phyloP scores from a whole-genome alignment of 805 yeast species.

The Saccharomycopsis sp. region DNA sequence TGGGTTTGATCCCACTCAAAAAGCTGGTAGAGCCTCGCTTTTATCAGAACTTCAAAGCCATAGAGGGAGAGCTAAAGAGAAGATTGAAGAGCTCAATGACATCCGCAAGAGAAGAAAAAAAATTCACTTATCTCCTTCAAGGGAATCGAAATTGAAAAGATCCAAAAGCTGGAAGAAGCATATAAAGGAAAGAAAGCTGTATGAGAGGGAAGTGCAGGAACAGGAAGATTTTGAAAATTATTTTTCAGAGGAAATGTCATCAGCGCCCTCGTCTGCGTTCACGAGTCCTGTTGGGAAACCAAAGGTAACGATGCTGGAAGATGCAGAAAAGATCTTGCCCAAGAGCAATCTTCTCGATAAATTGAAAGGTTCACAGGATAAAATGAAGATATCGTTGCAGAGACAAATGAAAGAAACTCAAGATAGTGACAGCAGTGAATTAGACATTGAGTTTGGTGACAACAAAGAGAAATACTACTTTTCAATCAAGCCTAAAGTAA shows the following conservation, averaged over 20 bases:
- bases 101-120: conserved; percentile 29
- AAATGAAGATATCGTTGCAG: not conserved
- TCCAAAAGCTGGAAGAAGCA: conserved; percentile 23
- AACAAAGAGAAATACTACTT: conserved; percentile 9
- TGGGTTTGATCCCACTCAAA: conserved; percentile 43
- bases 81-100: conserved; percentile 24
- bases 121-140: conserved; percentile 28
- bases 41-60: conserved; percentile 14
- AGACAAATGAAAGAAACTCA: not conserved
- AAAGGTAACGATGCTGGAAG: not conserved
- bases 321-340: not conserved
- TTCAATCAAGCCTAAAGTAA: too few relatives aligned
- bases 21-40: conserved; percentile 20
- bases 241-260: conserved; percentile 4
- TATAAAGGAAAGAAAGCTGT: conserved; percentile 25
- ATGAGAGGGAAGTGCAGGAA: conserved; percentile 24
- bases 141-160: conserved; percentile 26
- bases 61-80: conserved; percentile 17
- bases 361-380: not conserved
- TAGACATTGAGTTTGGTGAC: conserved; percentile 26
- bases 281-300: conserved; percentile 1
- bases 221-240: conserved; percentile 12
- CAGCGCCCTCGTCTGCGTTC: conserved; percentile 7
- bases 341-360: too few relatives aligned
- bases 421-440: conserved; percentile 23